These are phyloP conservation scores for Epichloe sibirici DNA, from an alignment of 2,329 filamentous ascomycete genomes.

Conservation along the genomic window DNA sequence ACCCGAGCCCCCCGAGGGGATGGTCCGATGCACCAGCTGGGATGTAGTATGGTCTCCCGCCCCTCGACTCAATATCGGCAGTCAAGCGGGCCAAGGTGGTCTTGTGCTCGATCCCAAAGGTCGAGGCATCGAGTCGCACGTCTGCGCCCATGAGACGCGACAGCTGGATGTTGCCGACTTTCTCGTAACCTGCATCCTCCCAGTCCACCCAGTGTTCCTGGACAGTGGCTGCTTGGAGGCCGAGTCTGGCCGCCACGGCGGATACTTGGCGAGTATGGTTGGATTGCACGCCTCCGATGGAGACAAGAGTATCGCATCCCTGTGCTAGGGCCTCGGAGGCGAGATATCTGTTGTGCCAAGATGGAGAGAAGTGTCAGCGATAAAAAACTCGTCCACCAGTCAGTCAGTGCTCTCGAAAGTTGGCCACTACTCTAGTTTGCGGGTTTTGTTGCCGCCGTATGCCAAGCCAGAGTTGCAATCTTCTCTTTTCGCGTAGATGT, in stretches of 20 bases:
- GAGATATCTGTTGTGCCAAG: slow-evolving; percentile 36
- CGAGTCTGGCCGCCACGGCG: slow-evolving; percentile 45
- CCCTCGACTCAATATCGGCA: slow-evolving; percentile 37
- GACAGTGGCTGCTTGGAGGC: slow-evolving; percentile 38
- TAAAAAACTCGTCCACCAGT: no score
- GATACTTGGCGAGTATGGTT: slow-evolving; percentile 60
- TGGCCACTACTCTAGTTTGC: slow-evolving; percentile 46
- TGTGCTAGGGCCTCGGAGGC: slow-evolving; percentile 47
- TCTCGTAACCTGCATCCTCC: slow-evolving; percentile 45
- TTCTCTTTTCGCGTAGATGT: slow-evolving; percentile 59
- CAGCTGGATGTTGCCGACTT: slow-evolving; percentile 60
- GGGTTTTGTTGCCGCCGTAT: slow-evolving; percentile 57
- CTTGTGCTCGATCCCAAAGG: slow-evolving; percentile 60
- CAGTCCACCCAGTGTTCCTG: slow-evolving; percentile 61
- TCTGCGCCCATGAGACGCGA: slow-evolving; percentile 56
- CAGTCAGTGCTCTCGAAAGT: not conserved
- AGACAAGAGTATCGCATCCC: slow-evolving; percentile 49
- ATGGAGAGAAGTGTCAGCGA: not conserved
- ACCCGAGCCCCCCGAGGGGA: slow-evolving; percentile 56
- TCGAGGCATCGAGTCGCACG: slow-evolving; percentile 44
- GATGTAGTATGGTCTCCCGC: slow-evolving; percentile 57
- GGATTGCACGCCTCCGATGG: slow-evolving; percentile 55
- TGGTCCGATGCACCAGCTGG: slow-evolving; percentile 61
- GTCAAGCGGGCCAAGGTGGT: slow-evolving; percentile 41
- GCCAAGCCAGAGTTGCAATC: slow-evolving; percentile 58